Percentiles rank a stretch among this genome's conserved stretches.
Evolutionary conservation across 176 grass and related monocot genomes (phyloP).

Genomic region (Luzula sylvatica): DNA sequence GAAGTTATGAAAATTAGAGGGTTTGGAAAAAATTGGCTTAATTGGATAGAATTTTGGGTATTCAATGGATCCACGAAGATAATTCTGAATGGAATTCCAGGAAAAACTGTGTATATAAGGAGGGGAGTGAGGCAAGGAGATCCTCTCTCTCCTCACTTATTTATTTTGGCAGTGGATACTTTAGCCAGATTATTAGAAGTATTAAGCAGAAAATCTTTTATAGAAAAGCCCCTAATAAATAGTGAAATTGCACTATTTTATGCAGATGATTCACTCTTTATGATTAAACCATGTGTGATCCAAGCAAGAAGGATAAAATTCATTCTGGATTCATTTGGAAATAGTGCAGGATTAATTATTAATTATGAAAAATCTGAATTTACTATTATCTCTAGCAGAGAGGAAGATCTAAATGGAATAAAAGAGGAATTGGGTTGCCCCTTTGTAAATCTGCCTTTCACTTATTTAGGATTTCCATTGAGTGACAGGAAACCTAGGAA

Average conservation of each 20-base stretch:
- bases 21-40: background rate
- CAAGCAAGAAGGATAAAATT: background rate
- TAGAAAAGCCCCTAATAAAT: background rate
- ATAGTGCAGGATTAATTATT: background rate
- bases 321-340: background rate
- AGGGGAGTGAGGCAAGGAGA: background rate
- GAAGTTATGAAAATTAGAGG: background rate
- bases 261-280: background rate
- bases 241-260: background rate
- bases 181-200: background rate
- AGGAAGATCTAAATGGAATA: background rate
- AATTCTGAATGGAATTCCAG: too few species aligned
- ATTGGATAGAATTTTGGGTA: too few species aligned
- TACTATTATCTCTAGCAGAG: too few species aligned
- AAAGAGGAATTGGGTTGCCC: background rate
- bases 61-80: too few species aligned
- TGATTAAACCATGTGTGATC: background rate
- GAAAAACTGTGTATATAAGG: too few species aligned
- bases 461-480: background rate
- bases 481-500: too few species aligned
- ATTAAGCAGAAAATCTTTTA: background rate
- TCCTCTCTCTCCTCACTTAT: background rate
- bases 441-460: background rate
- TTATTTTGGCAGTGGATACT: background rate
- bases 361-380: background rate